Base-by-base conservation (phyloP, 768 basidiomycete species). In the Hemileccinum rubropunctum region DNA sequence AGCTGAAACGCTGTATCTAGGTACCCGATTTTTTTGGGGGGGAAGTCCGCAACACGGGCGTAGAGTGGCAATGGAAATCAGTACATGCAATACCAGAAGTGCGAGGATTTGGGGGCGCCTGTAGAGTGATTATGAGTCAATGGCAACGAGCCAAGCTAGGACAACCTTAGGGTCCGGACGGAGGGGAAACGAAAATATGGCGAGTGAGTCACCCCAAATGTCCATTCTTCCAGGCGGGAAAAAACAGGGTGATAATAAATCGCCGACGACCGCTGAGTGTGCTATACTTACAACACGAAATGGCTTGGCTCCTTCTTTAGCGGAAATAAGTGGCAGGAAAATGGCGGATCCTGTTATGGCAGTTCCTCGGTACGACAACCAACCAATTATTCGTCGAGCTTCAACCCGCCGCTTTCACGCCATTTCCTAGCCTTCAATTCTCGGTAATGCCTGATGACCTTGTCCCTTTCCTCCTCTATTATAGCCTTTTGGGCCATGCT, bases 381-480 rank as follows among this genome's bases (percentile, higher is more conserved):
- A 34, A 37, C 50, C 38, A 44, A 48, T 54, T 39, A 52, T 18
- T 30, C 39, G 32, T 45, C 53, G 26, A 48, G 39, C 51, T 48
- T 53, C 38, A 32, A 36, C 39, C 57, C 51, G 42, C 44, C 47
- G 47, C 48, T 43, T 37, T 51, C 55, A 41, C 48, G 58, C 60
- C 60, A 48, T 60, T 71, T 75, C 57, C 62, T 71, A 18, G 78
- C 82, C 65, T 85, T 90, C 66, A 91, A 59, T 66, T 84, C 78
- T 51, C 89, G 71, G 65, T 90, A 91, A 47, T 77, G 74, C 60
- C 66, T 69, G 51, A 92, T 83, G 18, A 71, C 86, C 52, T 77
- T 83, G 58, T 86, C 83, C 54, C 89, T 75, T 65, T 91, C 88
- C 45, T 74, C 73, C 59, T 86, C 86, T 79, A 92, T 82, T 82